Evolutionary conservation across 139 green algal genomes (phyloP).

Genomic region (Spirogloea muscicola): DNA sequence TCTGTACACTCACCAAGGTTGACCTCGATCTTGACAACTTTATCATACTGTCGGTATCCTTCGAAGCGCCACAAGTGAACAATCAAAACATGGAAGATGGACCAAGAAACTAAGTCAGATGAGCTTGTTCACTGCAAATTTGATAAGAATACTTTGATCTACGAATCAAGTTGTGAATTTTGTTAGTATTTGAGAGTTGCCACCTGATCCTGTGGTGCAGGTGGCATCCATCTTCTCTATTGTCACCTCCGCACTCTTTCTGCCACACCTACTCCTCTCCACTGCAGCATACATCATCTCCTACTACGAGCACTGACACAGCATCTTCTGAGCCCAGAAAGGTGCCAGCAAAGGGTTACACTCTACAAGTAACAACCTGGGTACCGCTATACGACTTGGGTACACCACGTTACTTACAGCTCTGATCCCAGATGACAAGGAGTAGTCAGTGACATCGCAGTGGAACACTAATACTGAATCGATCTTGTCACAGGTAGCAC

Average conservation of each 20-base stretch:
- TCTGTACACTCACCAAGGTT: slow-evolving; percentile 22
- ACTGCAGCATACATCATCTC: neutral
- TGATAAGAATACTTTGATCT: too few relatives aligned
- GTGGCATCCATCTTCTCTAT: neutral
- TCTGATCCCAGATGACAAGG: neutral
- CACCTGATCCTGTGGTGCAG: too few relatives aligned
- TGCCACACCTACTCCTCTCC: slow-evolving; percentile 2
- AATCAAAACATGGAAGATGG: too few relatives aligned
- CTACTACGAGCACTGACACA: slow-evolving; percentile 8
- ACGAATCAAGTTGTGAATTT: too few relatives aligned
- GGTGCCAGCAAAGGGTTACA: neutral
- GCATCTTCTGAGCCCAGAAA: neutral
- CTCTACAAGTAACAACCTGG: neutral
- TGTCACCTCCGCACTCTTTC: slow-evolving; percentile 19
- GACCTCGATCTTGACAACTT: too few relatives aligned
- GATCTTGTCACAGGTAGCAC: too few relatives aligned
- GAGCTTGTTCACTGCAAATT: too few relatives aligned
- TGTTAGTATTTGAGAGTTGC: too few relatives aligned
- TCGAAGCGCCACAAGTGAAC: too few relatives aligned
- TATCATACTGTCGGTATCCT: too few relatives aligned
- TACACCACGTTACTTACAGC: neutral
- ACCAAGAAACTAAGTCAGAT: too few relatives aligned
- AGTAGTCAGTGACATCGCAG: neutral
- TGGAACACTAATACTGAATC: slow-evolving; percentile 4
- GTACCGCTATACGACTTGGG: neutral